Base-by-base conservation (phyloP, 495 filamentous ascomycete genomes). In the Physcia stellaris region DNA sequence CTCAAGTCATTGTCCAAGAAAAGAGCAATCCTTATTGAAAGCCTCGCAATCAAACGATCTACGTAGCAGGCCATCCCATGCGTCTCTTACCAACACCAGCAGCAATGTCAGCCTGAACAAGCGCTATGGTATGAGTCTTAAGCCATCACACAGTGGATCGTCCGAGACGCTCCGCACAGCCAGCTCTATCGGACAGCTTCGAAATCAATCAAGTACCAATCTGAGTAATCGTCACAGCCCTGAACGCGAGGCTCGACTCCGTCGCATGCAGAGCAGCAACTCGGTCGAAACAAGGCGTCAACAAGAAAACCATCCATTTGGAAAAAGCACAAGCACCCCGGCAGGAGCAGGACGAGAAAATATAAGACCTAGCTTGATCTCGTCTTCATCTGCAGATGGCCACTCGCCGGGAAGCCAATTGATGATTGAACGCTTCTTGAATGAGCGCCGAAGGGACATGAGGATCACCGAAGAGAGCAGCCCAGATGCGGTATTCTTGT, bases 341-440 rank as follows among this genome's bases (percentile, higher is more conserved):
- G 35, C 2, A 12, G 18, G 18, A 35, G 15, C 6, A n/a, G 13
- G 18, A 15, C 2, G 19, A 4, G n/a, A n/a, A n/a, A n/a, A n/a
- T n/a, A n/a, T n/a, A n/a, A n/a, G n/a, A n/a, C n/a, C n/a, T n/a
- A n/a, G n/a, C n/a, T n/a, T n/a, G n/a, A n/a, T n/a, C n/a, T n/a
- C n/a, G n/a, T n/a, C n/a, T n/a, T n/a, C n/a, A n/a, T n/a, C n/a
- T n/a, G n/a, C n/a, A n/a, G n/a, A n/a, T n/a, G n/a, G n/a, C n/a
- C n/a, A n/a, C n/a, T n/a, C n/a, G 10, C 15, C 37, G n/a, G 34
- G 28, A 17, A 42, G 40, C 16, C 20, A 35, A 11, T 36, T 37
- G 30, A 31, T 52, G 34, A 40, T 52, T 12, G 42, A 52, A 17
- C 39, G 28, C 27, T 52, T 49, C 40, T 35, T 52, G 29, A 46